These are phyloP conservation scores for Saccharomycopsis sp. DNA, from an alignment of 805 yeast genomes.

Conservation along the genomic window DNA sequence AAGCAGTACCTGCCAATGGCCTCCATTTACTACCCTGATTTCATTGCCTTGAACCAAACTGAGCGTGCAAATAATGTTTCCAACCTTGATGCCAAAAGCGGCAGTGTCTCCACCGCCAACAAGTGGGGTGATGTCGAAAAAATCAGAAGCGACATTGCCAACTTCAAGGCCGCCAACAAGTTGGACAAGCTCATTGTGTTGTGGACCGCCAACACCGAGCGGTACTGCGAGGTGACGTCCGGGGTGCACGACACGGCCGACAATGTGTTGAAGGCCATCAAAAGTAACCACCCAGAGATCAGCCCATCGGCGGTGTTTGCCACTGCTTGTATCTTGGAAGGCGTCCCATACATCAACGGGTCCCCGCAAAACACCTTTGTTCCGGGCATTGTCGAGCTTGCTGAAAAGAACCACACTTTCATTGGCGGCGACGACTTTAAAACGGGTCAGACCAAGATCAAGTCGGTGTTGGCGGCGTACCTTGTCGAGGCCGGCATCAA, in stretches of 20 bases:
- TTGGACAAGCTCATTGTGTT: slow-evolving; percentile 83
- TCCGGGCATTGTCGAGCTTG: slow-evolving; percentile 87
- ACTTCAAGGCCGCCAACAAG: slow-evolving; percentile 60
- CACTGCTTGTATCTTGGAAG: slow-evolving; percentile 83
- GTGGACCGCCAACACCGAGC: slow-evolving; percentile 97
- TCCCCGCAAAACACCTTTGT: slow-evolving; percentile 97
- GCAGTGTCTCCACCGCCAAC: slow-evolving; percentile 42
- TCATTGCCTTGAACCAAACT: slow-evolving; percentile 89
- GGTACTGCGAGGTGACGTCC: slow-evolving; percentile 66
- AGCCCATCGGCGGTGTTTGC: slow-evolving; percentile 94
- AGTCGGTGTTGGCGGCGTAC: slow-evolving; percentile 94
- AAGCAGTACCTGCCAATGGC: slow-evolving; percentile 60
- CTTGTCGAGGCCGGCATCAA: slow-evolving; percentile 96
- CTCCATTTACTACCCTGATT: slow-evolving; percentile 90
- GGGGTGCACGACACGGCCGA: slow-evolving; percentile 89
- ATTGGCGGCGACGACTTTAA: slow-evolving; percentile 98
- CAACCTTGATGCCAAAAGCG: slow-evolving; percentile 41
- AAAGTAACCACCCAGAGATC: slow-evolving; percentile 71
- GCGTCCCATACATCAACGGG: slow-evolving; percentile 86
- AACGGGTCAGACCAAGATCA: slow-evolving; percentile 91
- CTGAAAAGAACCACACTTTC: slow-evolving; percentile 64
- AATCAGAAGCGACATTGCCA: slow-evolving; percentile 73
- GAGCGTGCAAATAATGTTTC: slow-evolving; percentile 85
- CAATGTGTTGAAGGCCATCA: slow-evolving; percentile 63
- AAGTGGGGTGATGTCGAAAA: slow-evolving; percentile 89